Evolutionary conservation across 257 asterid genomes (phyloP).

Genomic region (Penstemon barbatus): DNA sequence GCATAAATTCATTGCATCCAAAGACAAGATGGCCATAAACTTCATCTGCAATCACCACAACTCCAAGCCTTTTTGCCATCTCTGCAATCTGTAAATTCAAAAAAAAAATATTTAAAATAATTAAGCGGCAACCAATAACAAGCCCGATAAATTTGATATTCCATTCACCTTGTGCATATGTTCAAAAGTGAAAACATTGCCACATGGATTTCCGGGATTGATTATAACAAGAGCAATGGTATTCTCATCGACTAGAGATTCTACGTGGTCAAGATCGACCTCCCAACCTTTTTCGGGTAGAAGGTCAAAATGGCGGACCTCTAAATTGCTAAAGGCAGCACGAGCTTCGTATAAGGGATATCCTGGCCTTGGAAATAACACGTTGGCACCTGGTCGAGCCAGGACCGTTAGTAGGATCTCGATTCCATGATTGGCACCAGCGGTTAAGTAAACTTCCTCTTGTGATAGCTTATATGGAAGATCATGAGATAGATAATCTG

Average conservation of each 20-base stretch:
- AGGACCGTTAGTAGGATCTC: constrained; percentile 53
- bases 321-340: constrained; percentile 49
- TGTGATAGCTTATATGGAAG: constrained; percentile 46
- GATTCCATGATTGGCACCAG: constrained; percentile 70
- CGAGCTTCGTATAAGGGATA: constrained; percentile 63
- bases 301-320: constrained; percentile 66
- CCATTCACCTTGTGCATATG: constrained; percentile 58
- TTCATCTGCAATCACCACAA: constrained; percentile 80
- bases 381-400: constrained; percentile 64
- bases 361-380: constrained; percentile 67
- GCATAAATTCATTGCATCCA: constrained; percentile 70
- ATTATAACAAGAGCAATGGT: constrained; percentile 68
- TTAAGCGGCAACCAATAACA: too few species aligned
- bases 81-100: constrained; percentile 59
- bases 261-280: constrained; percentile 57
- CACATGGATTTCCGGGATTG: constrained; percentile 86
- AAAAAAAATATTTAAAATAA: too few species aligned
- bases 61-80: constrained; percentile 78
- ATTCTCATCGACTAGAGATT: constrained; percentile 62
- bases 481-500: constrained; percentile 50
- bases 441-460: constrained; percentile 54
- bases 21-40: constrained; percentile 72
- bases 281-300: constrained; percentile 62
- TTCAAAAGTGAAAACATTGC: constrained; percentile 52
- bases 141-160: too few species aligned